A percentile compares a stretch with the other conserved stretches of the same genome.
Evolutionary conservation across 331 rosid genomes (phyloP).

Genomic region (Dryas integrifolia): DNA sequence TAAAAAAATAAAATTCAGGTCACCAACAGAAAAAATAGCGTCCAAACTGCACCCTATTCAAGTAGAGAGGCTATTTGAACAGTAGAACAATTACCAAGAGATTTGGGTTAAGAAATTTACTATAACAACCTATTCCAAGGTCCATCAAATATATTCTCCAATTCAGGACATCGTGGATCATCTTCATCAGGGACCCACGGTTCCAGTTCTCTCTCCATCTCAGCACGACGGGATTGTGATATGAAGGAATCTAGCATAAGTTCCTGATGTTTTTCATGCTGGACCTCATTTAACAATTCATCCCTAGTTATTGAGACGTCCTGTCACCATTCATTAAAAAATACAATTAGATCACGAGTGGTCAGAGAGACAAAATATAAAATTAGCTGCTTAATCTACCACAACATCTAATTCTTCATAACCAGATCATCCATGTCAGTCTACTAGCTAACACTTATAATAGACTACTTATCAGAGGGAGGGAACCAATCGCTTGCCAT

Average conservation of each 20-base stretch:
- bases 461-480: not conserved
- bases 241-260: constrained; percentile 79
- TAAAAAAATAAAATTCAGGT: not conserved
- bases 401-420: not conserved
- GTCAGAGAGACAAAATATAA: constrained; percentile 2
- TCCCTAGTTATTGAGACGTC: constrained; percentile 64
- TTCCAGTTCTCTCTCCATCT: constrained; percentile 73
- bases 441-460: constrained; percentile 1
- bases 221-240: constrained; percentile 69
- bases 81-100: constrained; percentile 23
- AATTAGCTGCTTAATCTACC: not conserved
- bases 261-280: constrained; percentile 55
- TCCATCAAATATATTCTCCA: constrained; percentile 75
- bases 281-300: constrained; percentile 50
- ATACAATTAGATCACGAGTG: constrained; percentile 8
- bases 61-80: constrained; percentile 13
- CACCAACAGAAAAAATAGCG: not conserved
- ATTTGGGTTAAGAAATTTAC: constrained; percentile 33
- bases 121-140: constrained; percentile 75
- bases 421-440: not conserved
- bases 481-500: not conserved
- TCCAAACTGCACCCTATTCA: not conserved
- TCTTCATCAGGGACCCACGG: constrained; percentile 94
- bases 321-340: constrained; percentile 43
- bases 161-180: constrained; percentile 74